A percentile compares a stretch with the other conserved stretches of the same genome.
These are phyloP conservation scores for Pestalotiopsis sp. DNA, from an alignment of 2,329 filamentous ascomycete species.

Conservation along the genomic window DNA sequence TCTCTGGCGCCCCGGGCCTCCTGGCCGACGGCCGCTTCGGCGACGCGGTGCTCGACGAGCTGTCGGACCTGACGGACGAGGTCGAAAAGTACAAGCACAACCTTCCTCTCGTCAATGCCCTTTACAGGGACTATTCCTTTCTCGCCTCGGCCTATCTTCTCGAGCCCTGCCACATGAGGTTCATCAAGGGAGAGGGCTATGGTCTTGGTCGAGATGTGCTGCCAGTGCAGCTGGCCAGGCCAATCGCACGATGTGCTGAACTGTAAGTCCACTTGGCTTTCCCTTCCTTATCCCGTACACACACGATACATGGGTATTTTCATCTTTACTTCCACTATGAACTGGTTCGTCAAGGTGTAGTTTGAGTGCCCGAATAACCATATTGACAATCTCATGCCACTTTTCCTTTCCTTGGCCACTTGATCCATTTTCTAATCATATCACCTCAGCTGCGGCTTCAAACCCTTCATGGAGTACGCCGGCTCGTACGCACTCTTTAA, in stretches of 20 bases:
- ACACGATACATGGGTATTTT: too few relatives aligned
- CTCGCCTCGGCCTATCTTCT: conserved; percentile 86
- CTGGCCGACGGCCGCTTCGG: conserved; percentile 76
- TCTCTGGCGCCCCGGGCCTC: conserved; percentile 74
- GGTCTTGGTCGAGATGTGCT: conserved; percentile 75
- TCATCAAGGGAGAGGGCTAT: conserved; percentile 72
- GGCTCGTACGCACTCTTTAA: conserved; percentile 71
- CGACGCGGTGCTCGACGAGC: conserved; percentile 69
- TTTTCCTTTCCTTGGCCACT: too few relatives aligned
- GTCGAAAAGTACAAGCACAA: conserved; percentile 76
- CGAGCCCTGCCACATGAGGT: conserved; percentile 84
- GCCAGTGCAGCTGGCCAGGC: conserved; percentile 75
- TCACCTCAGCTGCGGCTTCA: conserved; percentile 65
- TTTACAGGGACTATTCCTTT: conserved; percentile 93
- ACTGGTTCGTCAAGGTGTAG: too few relatives aligned
- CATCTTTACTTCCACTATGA: too few relatives aligned
- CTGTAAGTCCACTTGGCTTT: too few relatives aligned
- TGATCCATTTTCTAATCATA: background rate
- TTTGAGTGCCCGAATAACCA: too few relatives aligned
- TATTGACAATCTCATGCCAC: too few relatives aligned
- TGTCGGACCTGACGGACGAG: conserved; percentile 75
- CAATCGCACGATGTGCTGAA: conserved; percentile 81
- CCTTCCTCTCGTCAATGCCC: conserved; percentile 78
- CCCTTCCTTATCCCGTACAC: too few relatives aligned
- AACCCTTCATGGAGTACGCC: conserved; percentile 89